These are phyloP conservation scores for apple (Malus domestica) DNA, from an alignment of 306 rosid species.

Conservation along the genomic window ASM211411v1 NC_041793.1:31558501-31559000, in stretches of 20 bases:
- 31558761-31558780: not conserved
- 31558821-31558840: no score
- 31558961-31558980: not conserved
- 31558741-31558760: not conserved
- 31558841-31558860: not conserved
- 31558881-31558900: not conserved
- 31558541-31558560: not conserved
- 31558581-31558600: constrained; percentile 99
- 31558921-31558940: not conserved
- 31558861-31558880: not conserved
- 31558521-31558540: not conserved
- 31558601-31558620: constrained; percentile 77
- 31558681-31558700: constrained; percentile 88
- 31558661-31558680: constrained; percentile 80
- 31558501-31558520: not conserved
- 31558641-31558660: constrained; percentile 77
- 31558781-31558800: not conserved
- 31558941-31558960: not conserved
- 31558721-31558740: not conserved
- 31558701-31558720: constrained; percentile 91
- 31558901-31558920: not conserved
- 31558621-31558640: constrained; percentile 90
- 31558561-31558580: constrained; percentile 37
- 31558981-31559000: not conserved
- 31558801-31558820: not conserved